Base-by-base conservation (phyloP, 805 yeast genomes). In the Yamadazyma insecticola region DNA sequence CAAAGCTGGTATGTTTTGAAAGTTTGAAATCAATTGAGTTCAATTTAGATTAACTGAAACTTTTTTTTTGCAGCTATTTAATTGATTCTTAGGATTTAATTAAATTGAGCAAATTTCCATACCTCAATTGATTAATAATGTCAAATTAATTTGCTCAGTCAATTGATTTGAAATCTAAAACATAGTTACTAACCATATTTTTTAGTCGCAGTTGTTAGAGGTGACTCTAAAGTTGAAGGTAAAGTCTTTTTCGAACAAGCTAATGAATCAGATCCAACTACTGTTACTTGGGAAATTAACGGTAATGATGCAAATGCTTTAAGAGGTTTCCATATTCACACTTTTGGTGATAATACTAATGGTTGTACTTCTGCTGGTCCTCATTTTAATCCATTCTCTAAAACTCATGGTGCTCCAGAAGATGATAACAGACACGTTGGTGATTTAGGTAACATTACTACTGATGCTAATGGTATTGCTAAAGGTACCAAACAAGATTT, bases 361-460 rank as follows among this genome's bases (percentile, higher is more conserved):
- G 98, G 98, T 47, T 92, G 98, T 72, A 90, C 96, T 39, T 85
- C 96, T 46, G 96, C 97, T 33, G 97, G 97, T 56, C 96, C 96
- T 38, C 97, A 89, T 70, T 88, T 87, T 77, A 66, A 89, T 76
- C 96, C 96, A 47, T 82, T 81, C 59, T 72, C 76, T 41, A 82
- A 83, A 72, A 76, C 76, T 46, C 97, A 88, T 61, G 97, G 97
- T 70, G 88, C 89, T 35, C 96, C 96, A 64, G 76, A 76, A 51
- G 95, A 82, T 49, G 78, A 72, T 44, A 63, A 50, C 40, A 77
- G 90, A 70, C 96, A 86, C 69, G 92, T 81, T 53, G 98, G 98
- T 66, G 98, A 92, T 63, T 72, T 92, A 63, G 98, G 98, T 63
- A 92, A 92, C 77, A 69, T 92, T 60, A 57, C 80, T 48, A 85